Evolutionary conservation across 179 eudicot genomes (phyloP), one percentile per base, ranked within the genome.

Genomic region (Drosera spatulata): DNA sequence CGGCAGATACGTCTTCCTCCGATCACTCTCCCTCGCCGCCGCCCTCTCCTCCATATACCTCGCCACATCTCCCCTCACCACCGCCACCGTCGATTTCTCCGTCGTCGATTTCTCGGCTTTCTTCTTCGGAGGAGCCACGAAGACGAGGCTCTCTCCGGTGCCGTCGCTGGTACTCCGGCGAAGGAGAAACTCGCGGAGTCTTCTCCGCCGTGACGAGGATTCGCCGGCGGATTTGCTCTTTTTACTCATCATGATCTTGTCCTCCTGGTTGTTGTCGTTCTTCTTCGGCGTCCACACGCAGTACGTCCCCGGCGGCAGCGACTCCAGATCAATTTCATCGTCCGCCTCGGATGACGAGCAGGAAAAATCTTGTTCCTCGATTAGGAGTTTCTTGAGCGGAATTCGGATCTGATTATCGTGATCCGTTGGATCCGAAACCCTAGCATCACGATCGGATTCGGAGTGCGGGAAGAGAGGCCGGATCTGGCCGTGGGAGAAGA

Each of bases 1-100:
- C 39, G 91, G 98, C 56, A 91, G 69, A 59, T 84, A 91, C 66
- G 91, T 77, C 61, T 79, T 76, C 58, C 76, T 69, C 57, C 68
- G 62, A 62, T 72, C 79, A 13, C 71, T 74, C 22, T 79, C 80
- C 13, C 57, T 74, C 10, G 55, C 43, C 52, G 79, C 80, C 63
- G 75, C 66, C 47, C 65, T 81, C 62, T 60, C 77, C 69, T 77
- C 51, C 41, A 80, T 66, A 83, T 49, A 61, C 55, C 50, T 59
- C 55, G 40, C 39, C 52, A 53, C 56, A 44, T 22, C 60, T 13
- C 58, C 33, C 33, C 33, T 22, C 33, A 22, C 33, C 33, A 22
- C 33, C 33, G 33, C 33, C 33, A 22, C 33, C 33, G 33, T 22
- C 33, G 33, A 22, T 22, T 22, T 22, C 33, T 22, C 33, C 33